A percentile compares a stretch with the other conserved stretches of the same genome.
These are phyloP conservation scores for Hyparrhenia diplandra DNA, from an alignment of 176 grass and related monocot genomes.

Conservation along the genomic window DNA sequence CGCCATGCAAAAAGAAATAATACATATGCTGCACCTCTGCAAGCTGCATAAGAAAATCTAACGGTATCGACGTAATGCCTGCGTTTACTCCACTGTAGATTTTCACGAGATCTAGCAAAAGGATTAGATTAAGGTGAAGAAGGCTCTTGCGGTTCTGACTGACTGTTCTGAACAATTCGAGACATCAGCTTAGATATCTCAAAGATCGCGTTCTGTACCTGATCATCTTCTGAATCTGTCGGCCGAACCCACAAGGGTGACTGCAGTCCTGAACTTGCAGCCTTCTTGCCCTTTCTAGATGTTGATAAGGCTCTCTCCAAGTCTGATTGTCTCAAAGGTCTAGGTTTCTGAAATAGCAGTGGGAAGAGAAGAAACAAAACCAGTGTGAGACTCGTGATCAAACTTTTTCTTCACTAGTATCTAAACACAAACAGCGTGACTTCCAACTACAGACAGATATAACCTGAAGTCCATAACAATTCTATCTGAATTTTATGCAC, in stretches of 20 bases:
- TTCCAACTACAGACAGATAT: not conserved
- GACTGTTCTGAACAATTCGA: slow-evolving; percentile 74
- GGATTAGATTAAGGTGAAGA: slow-evolving; percentile 63
- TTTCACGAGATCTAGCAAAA: slow-evolving; percentile 57
- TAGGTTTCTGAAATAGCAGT: slow-evolving; percentile 59
- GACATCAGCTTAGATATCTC: slow-evolving; percentile 99
- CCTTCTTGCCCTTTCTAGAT: slow-evolving; percentile 71
- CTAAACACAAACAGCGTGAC: not conserved
- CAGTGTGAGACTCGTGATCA: not conserved
- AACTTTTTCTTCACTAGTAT: not conserved
- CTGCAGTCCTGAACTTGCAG: slow-evolving; percentile 26
- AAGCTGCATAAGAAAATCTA: slow-evolving; percentile 42
- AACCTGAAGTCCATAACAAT: not conserved
- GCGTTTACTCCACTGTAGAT: slow-evolving; percentile 37
- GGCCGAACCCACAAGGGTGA: slow-evolving; percentile 57
- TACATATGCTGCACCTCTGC: slow-evolving; percentile 25
- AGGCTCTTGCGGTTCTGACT: slow-evolving; percentile 63
- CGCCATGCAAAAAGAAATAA: slow-evolving; percentile 6
- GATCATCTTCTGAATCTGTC: slow-evolving; percentile 68
- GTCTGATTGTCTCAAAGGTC: slow-evolving; percentile 65
- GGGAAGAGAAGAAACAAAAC: not conserved
- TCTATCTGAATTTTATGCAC: not conserved
- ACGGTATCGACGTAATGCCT: slow-evolving; percentile 28
- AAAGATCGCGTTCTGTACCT: slow-evolving; percentile 82
- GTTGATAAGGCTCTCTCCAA: slow-evolving; percentile 65